Evolutionary conservation across 1,284 basidiomycete species (phyloP), one percentile per base, ranked within the genome.

Genomic region (Apiotrichum domesticum): DNA sequence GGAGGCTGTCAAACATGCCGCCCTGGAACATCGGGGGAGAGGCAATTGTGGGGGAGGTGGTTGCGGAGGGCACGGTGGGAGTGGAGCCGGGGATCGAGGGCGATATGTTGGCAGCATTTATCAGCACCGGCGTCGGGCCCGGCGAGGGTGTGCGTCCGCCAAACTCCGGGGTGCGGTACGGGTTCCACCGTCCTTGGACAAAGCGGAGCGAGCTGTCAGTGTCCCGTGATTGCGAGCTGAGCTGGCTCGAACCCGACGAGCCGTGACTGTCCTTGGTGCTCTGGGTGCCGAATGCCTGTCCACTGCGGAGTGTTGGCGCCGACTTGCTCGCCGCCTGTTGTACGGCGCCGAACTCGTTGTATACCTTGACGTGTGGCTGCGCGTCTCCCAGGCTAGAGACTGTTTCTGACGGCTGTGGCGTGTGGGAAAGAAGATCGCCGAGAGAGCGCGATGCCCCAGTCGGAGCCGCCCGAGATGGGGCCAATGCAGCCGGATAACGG

Each of bases 261-360:
- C 21, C 21, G 11, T 8, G 7, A 45, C 43, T 45, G 10, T 21
- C 43, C 6, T 7, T 6, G 10, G 43, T 45, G 21, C 43, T 6
- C 41, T 10, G 11, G 6, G 41, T 43, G 11, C 41, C 14, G 5
- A 5, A 6, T 21, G 43, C 10, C 6, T 45, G 37, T 11, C 37
- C 7, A 11, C 7, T 21, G 15, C 40, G 41, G 1, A 50, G 48
- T 4, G 37, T 41, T 3, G 51, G 51, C 1, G 42, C 51, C 4
- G 51, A 52, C 43, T n/a, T 45, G 14, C 51, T 52, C 0, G 41
- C 43, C 15, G 35, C 6, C 3, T 35, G n/a, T 32, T 55, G 54
- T 5, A 53, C n/a, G 6, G 43, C 43, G 11, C 57, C 57, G 50
- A 59, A 59, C 47, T 59, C 57, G 51, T 55, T 51, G 39, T 55